Percentiles rank a stretch among this genome's conserved stretches.
Evolutionary conservation across 345 rosid genomes (phyloP).

Genomic region (Eucalyptus curtisii): DNA sequence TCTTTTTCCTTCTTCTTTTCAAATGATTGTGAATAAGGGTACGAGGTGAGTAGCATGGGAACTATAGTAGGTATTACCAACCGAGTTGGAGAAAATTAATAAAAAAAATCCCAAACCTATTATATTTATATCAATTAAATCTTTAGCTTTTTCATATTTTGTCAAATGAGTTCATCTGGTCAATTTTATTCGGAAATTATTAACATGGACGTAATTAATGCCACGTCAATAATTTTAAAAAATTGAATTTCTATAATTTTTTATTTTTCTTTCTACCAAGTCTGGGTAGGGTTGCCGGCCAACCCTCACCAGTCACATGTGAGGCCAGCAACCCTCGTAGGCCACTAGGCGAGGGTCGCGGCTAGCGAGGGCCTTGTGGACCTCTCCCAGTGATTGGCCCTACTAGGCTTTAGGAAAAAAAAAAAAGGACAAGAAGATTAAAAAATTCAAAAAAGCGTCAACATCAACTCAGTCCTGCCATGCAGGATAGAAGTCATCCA

Average conservation of each 20-base stretch:
- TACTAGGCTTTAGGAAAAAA: fast-evolving
- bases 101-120: fast-evolving
- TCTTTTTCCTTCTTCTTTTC: background rate
- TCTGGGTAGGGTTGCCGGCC: fast-evolving
- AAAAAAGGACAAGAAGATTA: no score
- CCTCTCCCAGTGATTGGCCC: fast-evolving
- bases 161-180: fast-evolving
- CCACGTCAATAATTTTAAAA: no score
- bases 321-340: fast-evolving
- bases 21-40: background rate
- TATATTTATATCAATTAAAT: fast-evolving
- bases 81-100: fast-evolving
- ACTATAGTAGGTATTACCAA: no score
- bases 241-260: no score
- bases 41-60: background rate
- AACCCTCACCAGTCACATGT: fast-evolving
- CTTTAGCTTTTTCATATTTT: fast-evolving
- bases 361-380: background rate
- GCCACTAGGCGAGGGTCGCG: fast-evolving
- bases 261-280: no score
- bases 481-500: fast-evolving
- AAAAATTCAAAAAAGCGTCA: no score
- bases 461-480: fast-evolving
- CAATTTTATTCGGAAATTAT: fast-evolving
- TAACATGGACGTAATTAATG: fast-evolving